Conservation (phyloP, 169 alveolate genomes). For the Sarcocystis neurona region DNA sequence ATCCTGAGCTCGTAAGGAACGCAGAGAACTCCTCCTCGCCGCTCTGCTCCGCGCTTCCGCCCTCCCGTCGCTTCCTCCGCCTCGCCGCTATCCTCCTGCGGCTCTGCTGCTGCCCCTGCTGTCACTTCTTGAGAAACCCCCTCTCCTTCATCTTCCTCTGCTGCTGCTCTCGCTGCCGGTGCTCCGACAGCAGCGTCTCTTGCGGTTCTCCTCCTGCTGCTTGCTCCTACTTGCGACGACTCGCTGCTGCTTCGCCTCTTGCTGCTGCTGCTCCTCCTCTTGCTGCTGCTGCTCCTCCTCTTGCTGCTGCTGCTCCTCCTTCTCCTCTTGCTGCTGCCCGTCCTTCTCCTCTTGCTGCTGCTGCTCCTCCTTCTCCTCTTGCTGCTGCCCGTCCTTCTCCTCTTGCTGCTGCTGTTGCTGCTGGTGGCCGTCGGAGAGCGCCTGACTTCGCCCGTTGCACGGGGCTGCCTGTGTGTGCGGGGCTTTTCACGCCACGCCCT, state of each 20-base stretch:
- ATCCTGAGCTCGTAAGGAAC: conserved; percentile 78
- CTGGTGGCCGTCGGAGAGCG: too few species aligned
- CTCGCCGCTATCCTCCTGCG: too few species aligned
- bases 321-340: neutral
- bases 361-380: neutral
- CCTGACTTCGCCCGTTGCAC: too few species aligned
- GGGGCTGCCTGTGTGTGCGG: too few species aligned
- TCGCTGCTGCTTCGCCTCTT: neutral
- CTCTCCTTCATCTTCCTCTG: too few species aligned
- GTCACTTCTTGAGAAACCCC: too few species aligned
- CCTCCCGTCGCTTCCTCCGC: too few species aligned
- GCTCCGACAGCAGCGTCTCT: neutral
- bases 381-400: neutral
- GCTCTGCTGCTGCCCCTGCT: too few species aligned
- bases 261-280: conserved; percentile 14
- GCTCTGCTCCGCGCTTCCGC: too few species aligned
- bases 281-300: neutral
- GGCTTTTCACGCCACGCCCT: too few species aligned
- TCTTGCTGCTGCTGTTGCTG: too few species aligned
- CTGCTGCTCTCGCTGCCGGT: neutral
- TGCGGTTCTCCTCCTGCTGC: neutral
- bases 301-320: neutral
- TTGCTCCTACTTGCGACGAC: neutral
- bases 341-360: neutral
- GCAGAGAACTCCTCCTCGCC: too few species aligned